A percentile compares a stretch with the other conserved stretches of the same genome.
phyloP scores from a whole-genome alignment of 208 protist species.

The Acanthamoeba triangularis region DNA sequence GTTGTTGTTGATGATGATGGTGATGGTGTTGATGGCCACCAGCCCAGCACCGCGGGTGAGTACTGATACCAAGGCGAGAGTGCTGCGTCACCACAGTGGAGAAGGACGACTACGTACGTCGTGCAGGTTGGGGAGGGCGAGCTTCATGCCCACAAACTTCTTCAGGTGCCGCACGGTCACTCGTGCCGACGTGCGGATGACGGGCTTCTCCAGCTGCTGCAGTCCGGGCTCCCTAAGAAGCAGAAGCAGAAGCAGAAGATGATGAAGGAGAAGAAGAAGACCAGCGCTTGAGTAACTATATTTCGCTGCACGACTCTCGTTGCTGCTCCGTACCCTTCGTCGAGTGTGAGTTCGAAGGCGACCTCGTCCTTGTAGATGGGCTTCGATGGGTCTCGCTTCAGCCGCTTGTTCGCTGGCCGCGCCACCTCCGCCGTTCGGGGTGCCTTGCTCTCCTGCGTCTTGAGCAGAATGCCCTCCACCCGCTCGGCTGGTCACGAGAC shows the following conservation, averaged over 20 bases:
- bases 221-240: neutral
- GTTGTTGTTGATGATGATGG: neutral
- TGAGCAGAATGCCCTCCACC: conserved; percentile 25
- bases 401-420: conserved; percentile 5
- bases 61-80: too few relatives aligned
- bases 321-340: neutral
- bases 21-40: too few relatives aligned
- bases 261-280: neutral
- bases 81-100: neutral
- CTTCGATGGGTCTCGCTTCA: conserved; percentile 41
- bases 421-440: neutral
- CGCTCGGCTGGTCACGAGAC: neutral
- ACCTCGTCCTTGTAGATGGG: conserved; percentile 65
- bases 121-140: neutral
- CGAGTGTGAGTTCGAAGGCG: conserved; percentile 20
- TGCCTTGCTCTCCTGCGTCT: conserved; percentile 1
- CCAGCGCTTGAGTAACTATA: too few relatives aligned
- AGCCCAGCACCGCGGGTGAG: too few relatives aligned
- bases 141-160: conserved; percentile 64
- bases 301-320: too few relatives aligned
- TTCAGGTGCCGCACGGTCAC: conserved; percentile 63
- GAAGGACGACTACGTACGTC: neutral
- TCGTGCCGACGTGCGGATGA: conserved; percentile 43
- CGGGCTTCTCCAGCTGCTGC: conserved; percentile 49
- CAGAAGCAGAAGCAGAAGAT: neutral